phyloP scores from a whole-genome alignment of 2,329 filamentous ascomycete genomes.

The Botrytis galanthina region DNA sequence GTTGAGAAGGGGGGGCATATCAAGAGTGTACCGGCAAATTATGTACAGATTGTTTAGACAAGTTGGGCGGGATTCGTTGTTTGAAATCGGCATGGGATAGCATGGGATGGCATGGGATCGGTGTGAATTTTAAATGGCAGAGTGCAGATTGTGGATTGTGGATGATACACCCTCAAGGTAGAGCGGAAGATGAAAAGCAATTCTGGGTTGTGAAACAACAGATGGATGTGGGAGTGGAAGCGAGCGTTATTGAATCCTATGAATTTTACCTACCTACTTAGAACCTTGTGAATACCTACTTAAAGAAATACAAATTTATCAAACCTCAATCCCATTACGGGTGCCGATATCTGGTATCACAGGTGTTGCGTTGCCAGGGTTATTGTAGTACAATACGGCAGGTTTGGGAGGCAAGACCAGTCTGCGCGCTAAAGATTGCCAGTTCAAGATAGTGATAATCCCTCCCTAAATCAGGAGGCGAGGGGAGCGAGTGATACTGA shows the following conservation, averaged over 20 bases:
- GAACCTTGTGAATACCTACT: not conserved
- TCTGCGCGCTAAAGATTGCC: not conserved
- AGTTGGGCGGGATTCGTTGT: conserved; percentile 8
- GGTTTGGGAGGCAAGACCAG: not conserved
- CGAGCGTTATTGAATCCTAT: not conserved
- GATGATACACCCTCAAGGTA: not conserved
- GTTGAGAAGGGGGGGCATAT: conserved; percentile 87
- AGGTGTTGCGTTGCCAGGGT: not conserved
- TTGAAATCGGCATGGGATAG: not conserved
- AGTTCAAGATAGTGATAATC: not conserved
- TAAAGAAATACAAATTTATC: not conserved
- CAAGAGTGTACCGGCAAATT: conserved; percentile 90
- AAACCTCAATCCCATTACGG: not conserved
- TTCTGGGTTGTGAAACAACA: not conserved
- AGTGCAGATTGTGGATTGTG: no score
- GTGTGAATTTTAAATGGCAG: not conserved
- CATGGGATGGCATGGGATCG: not conserved
- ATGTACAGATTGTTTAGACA: conserved; percentile 60
- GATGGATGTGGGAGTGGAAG: not conserved
- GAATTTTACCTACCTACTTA: not conserved
- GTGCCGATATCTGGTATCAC: not conserved
- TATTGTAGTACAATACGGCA: not conserved
- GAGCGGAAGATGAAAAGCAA: not conserved
- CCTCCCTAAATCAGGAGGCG: not conserved
- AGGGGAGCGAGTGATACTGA: not conserved